These are phyloP conservation scores for Drosera capensis DNA, from an alignment of 148 eudicot species.

Conservation along the genomic window DNA sequence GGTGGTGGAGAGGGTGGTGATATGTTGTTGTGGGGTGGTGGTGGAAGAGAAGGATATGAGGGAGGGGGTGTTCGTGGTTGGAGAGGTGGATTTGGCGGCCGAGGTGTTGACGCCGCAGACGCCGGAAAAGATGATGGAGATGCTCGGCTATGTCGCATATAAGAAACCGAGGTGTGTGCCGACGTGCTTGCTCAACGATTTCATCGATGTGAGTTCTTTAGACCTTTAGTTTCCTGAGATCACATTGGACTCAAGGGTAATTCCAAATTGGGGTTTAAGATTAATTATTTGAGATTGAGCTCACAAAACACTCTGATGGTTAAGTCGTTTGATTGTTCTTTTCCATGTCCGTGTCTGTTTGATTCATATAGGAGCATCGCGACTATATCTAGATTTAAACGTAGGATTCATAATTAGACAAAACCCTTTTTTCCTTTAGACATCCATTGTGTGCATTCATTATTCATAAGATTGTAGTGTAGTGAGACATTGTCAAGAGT, in stretches of 20 bases:
- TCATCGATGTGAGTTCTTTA: conserved; percentile 34
- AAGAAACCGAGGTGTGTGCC: conserved; percentile 47
- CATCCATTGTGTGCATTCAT: too few species aligned
- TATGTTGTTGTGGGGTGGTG: conserved; percentile 57
- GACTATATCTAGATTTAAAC: too few species aligned
- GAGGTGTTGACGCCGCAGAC: conserved; percentile 59
- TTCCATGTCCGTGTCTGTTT: too few species aligned
- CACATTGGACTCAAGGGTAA: not conserved
- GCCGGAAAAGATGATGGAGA: conserved; percentile 55
- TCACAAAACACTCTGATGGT: too few species aligned
- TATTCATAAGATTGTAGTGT: not conserved
- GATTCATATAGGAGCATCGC: too few species aligned
- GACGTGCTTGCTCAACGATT: conserved; percentile 51
- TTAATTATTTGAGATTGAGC: too few species aligned
- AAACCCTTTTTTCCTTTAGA: too few species aligned
- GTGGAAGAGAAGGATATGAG: conserved; percentile 59
- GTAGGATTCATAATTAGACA: not conserved
- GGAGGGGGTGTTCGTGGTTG: conserved; percentile 54
- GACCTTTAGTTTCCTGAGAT: not conserved
- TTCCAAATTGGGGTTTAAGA: too few species aligned
- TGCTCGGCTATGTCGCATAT: conserved; percentile 28
- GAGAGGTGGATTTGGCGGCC: conserved; percentile 47
- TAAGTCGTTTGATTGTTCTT: too few species aligned
- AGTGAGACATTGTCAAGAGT: too few species aligned
- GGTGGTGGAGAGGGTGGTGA: conserved; percentile 64